These are phyloP conservation scores for Nannizzia gypsea DNA, from an alignment of 2,329 filamentous ascomycete species.

Conservation along the genomic window DNA sequence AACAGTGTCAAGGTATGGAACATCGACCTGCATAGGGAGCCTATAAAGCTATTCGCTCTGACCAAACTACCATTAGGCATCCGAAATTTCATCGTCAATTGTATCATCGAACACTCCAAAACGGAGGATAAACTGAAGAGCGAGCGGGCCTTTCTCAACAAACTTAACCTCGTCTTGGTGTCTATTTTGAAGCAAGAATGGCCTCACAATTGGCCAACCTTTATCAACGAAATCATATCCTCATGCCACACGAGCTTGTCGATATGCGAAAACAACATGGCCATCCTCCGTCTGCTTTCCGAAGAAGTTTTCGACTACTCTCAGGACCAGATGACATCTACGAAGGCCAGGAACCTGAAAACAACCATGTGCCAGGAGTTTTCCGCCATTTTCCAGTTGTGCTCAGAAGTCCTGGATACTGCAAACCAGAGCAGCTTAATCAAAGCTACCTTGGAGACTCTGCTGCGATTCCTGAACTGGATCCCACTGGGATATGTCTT, in stretches of 20 bases:
- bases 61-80: conserved; percentile 51
- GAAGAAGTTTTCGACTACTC: conserved; percentile 99
- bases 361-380: conserved; percentile 99
- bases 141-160: conserved; percentile 87
- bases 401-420: conserved; percentile 85
- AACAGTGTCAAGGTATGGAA: conserved; percentile 73
- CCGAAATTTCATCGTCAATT: conserved; percentile 96
- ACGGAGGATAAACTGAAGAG: conserved; percentile 76
- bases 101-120: conserved; percentile 87
- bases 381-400: conserved; percentile 94
- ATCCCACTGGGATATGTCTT: conserved; percentile 98
- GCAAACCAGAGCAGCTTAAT: conserved; percentile 80
- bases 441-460: conserved; percentile 91
- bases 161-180: conserved; percentile 93
- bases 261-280: conserved; percentile 99
- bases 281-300: conserved; percentile 83
- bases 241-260: conserved; percentile 91
- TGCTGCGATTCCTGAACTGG: conserved; percentile 97
- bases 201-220: conserved; percentile 99
- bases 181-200: conserved; percentile 98
- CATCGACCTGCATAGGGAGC: conserved; percentile 14
- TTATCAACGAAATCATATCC: conserved; percentile 98
- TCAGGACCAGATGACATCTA: conserved; percentile 97
- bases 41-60: not conserved
- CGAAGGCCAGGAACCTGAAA: conserved; percentile 92